Evolutionary conservation across 2,329 filamentous ascomycete genomes (phyloP).

Genomic region (Colletotrichum simmondsii): DNA sequence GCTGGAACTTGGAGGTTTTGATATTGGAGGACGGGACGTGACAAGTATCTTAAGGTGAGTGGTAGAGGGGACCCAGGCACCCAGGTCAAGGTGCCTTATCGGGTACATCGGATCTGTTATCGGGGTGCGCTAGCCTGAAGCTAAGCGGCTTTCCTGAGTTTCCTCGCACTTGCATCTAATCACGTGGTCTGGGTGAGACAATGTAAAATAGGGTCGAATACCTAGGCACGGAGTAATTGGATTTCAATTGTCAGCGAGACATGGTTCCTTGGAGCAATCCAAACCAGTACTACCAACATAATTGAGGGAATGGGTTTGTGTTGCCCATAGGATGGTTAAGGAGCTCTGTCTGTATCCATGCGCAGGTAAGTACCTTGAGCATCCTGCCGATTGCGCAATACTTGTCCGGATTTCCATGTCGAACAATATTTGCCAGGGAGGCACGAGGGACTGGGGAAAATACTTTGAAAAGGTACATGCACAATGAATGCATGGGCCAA

Average conservation of each 20-base stretch:
- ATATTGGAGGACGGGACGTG: background rate
- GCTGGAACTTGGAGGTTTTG: no score
- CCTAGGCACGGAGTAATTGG: no score
- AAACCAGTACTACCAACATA: background rate
- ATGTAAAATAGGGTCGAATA: background rate
- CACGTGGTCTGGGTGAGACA: conserved; percentile 4
- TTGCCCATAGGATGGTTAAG: no score
- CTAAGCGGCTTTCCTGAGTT: conserved; percentile 9
- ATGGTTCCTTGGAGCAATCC: background rate
- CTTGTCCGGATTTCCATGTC: background rate
- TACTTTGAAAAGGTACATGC: background rate
- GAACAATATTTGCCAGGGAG: background rate
- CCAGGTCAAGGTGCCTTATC: background rate
- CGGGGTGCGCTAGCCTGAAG: conserved; percentile 15
- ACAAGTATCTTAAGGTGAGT: background rate
- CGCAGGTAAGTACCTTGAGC: background rate
- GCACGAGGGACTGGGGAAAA: background rate
- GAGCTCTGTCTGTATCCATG: no score
- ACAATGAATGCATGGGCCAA: background rate
- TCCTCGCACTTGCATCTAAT: conserved; percentile 18
- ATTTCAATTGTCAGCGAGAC: background rate
- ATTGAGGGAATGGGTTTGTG: background rate
- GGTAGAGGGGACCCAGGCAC: background rate
- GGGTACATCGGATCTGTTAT: conserved; percentile 18
- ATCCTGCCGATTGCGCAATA: background rate